Evolutionary conservation across 148 eudicot species (phyloP).

Genomic region (Chenopodium formosanum): DNA sequence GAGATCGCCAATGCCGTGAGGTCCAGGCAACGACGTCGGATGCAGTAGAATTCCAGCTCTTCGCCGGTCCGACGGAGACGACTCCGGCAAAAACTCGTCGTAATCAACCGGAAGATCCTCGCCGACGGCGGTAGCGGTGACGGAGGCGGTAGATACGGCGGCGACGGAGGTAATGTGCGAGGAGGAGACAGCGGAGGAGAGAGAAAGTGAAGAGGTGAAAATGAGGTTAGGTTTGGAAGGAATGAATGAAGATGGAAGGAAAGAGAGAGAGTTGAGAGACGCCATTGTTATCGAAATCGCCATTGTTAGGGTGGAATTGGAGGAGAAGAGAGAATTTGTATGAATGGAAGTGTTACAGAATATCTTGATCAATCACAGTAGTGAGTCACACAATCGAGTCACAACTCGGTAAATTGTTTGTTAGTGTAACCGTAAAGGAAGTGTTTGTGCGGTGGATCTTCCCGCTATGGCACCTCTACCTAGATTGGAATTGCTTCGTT

Average conservation of each 20-base stretch:
- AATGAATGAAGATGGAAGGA: background rate
- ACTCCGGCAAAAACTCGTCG: conserved; percentile 47
- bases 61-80: conserved; percentile 34
- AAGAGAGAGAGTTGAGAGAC: background rate
- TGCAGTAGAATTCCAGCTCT: conserved; percentile 87
- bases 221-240: background rate
- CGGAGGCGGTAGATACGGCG: background rate
- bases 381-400: background rate
- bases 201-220: background rate
- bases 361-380: too few species aligned
- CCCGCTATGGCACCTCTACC: background rate
- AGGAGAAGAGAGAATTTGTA: background rate
- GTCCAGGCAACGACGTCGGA: conserved; percentile 87
- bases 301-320: background rate
- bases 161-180: background rate
- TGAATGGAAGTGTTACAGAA: too few species aligned
- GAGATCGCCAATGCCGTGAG: conserved; percentile 83
- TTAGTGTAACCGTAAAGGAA: too few species aligned
- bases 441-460: background rate
- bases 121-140: conserved; percentile 40
- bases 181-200: background rate
- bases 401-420: background rate
- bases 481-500: too few species aligned
- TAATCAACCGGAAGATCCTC: conserved; percentile 69
- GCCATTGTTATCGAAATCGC: background rate